Conservation (phyloP, 2,329 filamentous ascomycete genomes). For the Bipolaris gigantea region DNA sequence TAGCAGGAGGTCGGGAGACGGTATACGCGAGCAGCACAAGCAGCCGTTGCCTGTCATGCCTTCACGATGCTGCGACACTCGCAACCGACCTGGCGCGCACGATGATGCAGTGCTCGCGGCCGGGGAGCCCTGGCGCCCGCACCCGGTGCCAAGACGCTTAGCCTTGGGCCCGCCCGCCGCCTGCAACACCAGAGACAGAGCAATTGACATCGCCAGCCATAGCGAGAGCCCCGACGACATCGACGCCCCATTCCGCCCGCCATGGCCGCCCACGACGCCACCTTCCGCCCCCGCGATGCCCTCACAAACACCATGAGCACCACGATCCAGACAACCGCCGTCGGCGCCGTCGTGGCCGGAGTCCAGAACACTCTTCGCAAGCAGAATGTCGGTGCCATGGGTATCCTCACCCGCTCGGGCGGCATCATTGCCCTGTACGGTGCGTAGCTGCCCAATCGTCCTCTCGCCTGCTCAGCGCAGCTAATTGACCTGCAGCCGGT, state of each 20-base stretch:
- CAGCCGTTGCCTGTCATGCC: neutral
- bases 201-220: neutral
- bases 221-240: slow-evolving; percentile 18
- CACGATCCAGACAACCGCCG: slow-evolving; percentile 64
- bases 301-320: slow-evolving; percentile 67
- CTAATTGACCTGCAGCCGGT: slow-evolving; percentile 59
- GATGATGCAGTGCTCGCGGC: slow-evolving; percentile 12
- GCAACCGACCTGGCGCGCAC: slow-evolving; percentile 10
- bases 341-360: slow-evolving; percentile 72
- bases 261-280: slow-evolving; percentile 40
- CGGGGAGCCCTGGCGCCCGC: neutral
- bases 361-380: slow-evolving; percentile 85
- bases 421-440: slow-evolving; percentile 70
- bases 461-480: neutral
- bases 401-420: slow-evolving; percentile 78
- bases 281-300: slow-evolving; percentile 75
- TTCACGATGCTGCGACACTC: neutral
- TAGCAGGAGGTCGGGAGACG: no score
- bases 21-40: neutral
- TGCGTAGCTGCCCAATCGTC: slow-evolving; percentile 46
- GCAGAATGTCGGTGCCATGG: slow-evolving; percentile 78
- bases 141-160: slow-evolving; percentile 10
- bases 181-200: slow-evolving; percentile 4
- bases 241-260: slow-evolving; percentile 33
- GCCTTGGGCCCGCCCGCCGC: slow-evolving; percentile 8